phyloP scores from a whole-genome alignment of 2,329 filamentous ascomycete species.

The Raffaelea albimanens region DNA sequence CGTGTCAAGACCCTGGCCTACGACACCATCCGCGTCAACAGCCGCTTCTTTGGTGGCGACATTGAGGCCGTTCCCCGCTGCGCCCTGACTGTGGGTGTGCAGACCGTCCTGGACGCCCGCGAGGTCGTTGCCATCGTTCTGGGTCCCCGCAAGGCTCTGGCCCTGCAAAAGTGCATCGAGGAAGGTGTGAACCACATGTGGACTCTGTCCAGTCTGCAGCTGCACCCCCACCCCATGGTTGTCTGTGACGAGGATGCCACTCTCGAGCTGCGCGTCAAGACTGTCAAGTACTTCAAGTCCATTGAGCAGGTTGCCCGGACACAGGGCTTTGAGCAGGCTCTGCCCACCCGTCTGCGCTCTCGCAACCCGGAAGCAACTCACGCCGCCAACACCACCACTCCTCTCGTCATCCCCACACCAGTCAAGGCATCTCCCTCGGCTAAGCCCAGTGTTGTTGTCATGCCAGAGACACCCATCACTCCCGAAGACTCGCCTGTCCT shows the following conservation, averaged over 20 bases:
- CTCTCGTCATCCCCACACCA: slow-evolving; percentile 8
- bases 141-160: slow-evolving; percentile 62
- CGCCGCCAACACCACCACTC: slow-evolving; percentile 9
- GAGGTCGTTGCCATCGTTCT: slow-evolving; percentile 69
- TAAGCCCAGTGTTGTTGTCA: slow-evolving; percentile 16
- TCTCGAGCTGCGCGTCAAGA: slow-evolving; percentile 55
- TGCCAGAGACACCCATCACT: slow-evolving; percentile 26
- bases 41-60: slow-evolving; percentile 61
- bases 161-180: slow-evolving; percentile 64
- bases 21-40: slow-evolving; percentile 69
- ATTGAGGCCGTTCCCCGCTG: slow-evolving; percentile 57
- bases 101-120: slow-evolving; percentile 53
- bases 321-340: slow-evolving; percentile 35
- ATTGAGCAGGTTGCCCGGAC: slow-evolving; percentile 45
- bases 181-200: slow-evolving; percentile 72
- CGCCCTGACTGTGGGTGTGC: slow-evolving; percentile 54
- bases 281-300: slow-evolving; percentile 54
- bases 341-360: slow-evolving; percentile 44
- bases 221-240: slow-evolving; percentile 64
- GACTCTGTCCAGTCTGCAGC: slow-evolving; percentile 64
- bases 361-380: slow-evolving; percentile 3
- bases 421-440: slow-evolving; percentile 1
- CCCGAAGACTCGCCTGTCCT: slow-evolving; percentile 29
- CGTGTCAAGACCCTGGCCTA: slow-evolving; percentile 70
- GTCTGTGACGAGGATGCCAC: slow-evolving; percentile 68